Percentiles rank a stretch among this genome's conserved stretches.
Evolutionary conservation across 305 asterid species (phyloP).

Genomic region (Fraxinus baroniana): DNA sequence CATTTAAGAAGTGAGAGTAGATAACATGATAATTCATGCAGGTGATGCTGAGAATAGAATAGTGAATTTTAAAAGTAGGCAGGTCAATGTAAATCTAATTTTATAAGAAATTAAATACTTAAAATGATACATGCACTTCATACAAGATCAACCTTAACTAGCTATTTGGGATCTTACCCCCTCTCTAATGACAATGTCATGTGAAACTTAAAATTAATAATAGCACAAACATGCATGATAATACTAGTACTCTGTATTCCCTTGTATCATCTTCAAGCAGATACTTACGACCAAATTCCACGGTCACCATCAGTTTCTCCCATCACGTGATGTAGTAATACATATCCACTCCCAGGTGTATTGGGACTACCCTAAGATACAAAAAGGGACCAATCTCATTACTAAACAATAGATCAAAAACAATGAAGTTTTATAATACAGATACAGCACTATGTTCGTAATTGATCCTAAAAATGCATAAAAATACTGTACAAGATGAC

Average conservation of each 20-base stretch:
- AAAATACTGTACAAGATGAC: background rate
- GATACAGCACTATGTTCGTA: conserved; percentile 6
- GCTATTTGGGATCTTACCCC: background rate
- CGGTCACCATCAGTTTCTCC: conserved; percentile 97
- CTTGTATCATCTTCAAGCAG: conserved; percentile 25
- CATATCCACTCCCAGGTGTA: conserved; percentile 98
- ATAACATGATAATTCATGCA: conserved; percentile 15
- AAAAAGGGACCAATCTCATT: conserved; percentile 29
- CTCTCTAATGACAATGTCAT: conserved; percentile 8
- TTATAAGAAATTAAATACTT: conserved; percentile 10
- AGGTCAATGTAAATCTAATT: conserved; percentile 9
- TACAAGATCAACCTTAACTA: conserved; percentile 14
- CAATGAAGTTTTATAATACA: background rate
- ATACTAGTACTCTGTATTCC: conserved; percentile 14
- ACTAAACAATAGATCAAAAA: background rate
- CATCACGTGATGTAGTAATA: conserved; percentile 93
- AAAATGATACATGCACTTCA: background rate
- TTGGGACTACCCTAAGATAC: conserved; percentile 66
- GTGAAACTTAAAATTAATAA: conserved; percentile 5
- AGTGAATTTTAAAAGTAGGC: background rate
- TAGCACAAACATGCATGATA: background rate
- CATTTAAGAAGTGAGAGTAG: conserved; percentile 20
- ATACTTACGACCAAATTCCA: conserved; percentile 97
- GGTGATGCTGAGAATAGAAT: conserved; percentile 13
- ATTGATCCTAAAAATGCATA: background rate